Base-by-base conservation (phyloP, 2,329 filamentous ascomycete genomes). In the Microthyrium microscopicum region DNA sequence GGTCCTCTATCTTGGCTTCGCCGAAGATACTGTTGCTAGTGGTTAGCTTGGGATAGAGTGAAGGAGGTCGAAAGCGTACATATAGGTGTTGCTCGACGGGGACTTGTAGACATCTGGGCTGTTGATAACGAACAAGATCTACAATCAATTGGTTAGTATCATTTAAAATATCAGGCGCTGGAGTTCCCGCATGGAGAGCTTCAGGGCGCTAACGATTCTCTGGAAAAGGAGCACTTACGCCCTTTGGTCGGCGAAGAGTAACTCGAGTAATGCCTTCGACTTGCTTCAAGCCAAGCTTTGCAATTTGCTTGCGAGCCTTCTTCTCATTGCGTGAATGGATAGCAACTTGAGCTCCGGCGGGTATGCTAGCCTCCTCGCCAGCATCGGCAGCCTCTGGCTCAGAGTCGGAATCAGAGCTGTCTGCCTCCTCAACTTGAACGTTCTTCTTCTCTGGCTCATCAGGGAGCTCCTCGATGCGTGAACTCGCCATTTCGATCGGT, bases 111-210 rank as follows among this genome's bases (percentile, higher is more conserved):
- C 89, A 63, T 98, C 89, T 51, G 89, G 89, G 67, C 85, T 81
- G 77, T 92, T 95, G 70, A 98, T 94, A 55, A 98, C 91, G 63
- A 98, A 98, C 54, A 98, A 81, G 54, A 98, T 92, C 85, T 94
- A 50, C 31, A 19, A 33, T 8, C 19, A 29, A 17, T 17, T 7
- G 9, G 21, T 31, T 31, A 19, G 11, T 20, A 29, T 9, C 26
- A 25, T 25, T 25, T 9, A 9, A 12, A 9, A 25, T 25, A 12
- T 13, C 26, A 9, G 12, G 7, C 7, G 15, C 12, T 7, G 17
- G 8, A 9, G 12, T 15, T 17, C 17, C 7, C 26, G 7, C 7
- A 29, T 8, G 15, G 11, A 29, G 17, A 12, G 26, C 26, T 17
- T 12, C 15, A 12, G 26, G 12, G 26, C 26, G 26, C 26, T 9